phyloP scores from a whole-genome alignment of 441 rosid genomes.

The Croton setiger region DNA sequence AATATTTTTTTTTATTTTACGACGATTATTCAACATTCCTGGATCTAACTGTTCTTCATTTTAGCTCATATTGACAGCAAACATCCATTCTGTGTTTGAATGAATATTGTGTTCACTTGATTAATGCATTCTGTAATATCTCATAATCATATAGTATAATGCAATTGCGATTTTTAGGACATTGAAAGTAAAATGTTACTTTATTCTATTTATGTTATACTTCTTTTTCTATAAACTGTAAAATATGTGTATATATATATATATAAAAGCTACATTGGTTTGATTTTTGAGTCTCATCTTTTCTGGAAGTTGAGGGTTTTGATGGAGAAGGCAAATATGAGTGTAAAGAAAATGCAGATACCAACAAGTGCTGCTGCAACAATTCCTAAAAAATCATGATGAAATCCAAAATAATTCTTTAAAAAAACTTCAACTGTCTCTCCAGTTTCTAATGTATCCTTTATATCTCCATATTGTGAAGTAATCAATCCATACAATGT shows the following conservation, averaged over 20 bases:
- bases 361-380: slow-evolving; percentile 50
- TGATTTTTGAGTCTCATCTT: slow-evolving; percentile 27
- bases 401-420: slow-evolving; percentile 46
- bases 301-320: slow-evolving; percentile 71
- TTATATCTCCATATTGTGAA: slow-evolving; percentile 69
- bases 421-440: slow-evolving; percentile 49
- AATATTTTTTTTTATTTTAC: neutral
- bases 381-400: slow-evolving; percentile 46
- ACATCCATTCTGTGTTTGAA: neutral
- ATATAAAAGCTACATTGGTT: neutral
- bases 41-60: neutral
- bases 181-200: neutral
- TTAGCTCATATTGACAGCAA: neutral
- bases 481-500: slow-evolving; percentile 65
- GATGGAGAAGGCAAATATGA: slow-evolving; percentile 61
- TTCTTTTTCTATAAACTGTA: neutral
- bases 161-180: neutral
- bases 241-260: too few species aligned
- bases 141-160: too few species aligned
- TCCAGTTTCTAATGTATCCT: slow-evolving; percentile 38
- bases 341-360: slow-evolving; percentile 45
- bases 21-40: neutral
- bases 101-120: neutral
- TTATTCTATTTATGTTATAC: neutral
- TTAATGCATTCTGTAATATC: too few species aligned